Conservation (phyloP, 495 filamentous ascomycete species). For the Penicillium malachiteum region DNA sequence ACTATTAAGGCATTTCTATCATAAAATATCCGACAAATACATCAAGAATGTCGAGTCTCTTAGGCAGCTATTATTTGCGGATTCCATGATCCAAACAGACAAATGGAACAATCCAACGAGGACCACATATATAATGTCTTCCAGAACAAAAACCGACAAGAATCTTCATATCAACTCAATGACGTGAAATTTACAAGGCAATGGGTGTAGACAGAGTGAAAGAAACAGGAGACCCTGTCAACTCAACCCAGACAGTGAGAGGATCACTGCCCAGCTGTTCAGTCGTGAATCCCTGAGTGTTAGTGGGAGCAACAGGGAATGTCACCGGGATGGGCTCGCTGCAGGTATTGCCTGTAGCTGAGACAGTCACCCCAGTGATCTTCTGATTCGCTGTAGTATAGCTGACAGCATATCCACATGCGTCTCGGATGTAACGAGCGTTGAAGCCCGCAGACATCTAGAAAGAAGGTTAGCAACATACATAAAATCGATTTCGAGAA, state of each 20-base stretch:
- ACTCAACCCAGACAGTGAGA: conserved; percentile 56
- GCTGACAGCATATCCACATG: conserved; percentile 49
- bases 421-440: conserved; percentile 53
- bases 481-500: not conserved
- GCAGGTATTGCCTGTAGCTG: conserved; percentile 52
- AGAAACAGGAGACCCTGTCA: conserved; percentile 52
- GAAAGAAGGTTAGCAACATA: not conserved
- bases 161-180: no score
- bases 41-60: no score
- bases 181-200: conserved; percentile 17
- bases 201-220: conserved; percentile 52
- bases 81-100: no score
- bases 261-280: conserved; percentile 61
- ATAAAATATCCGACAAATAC: no score
- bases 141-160: no score
- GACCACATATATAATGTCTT: no score
- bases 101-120: no score
- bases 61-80: no score
- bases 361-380: conserved; percentile 54
- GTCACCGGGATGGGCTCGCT: conserved; percentile 55
- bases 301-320: conserved; percentile 45
- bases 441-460: conserved; percentile 50
- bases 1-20: no score
- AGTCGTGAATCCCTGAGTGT: conserved; percentile 43
- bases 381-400: conserved; percentile 42